phyloP scores from a whole-genome alignment of 805 yeast species.

The Torulaspora quercuum region DNA sequence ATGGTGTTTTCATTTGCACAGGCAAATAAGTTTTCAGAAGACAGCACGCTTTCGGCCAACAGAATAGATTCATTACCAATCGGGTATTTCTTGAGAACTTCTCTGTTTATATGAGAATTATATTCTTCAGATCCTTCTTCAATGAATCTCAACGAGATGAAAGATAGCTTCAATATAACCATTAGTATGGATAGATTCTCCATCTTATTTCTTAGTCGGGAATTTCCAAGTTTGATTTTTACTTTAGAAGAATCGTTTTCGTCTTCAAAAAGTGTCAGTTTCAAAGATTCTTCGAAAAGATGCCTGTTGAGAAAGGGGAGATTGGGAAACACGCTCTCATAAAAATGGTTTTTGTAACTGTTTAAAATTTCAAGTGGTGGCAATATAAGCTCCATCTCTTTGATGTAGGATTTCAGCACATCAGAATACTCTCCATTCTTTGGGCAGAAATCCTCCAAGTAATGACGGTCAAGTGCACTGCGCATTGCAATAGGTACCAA shows the following conservation, averaged over 20 bases:
- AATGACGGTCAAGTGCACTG: conserved; percentile 24
- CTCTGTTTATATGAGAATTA: conserved; percentile 16
- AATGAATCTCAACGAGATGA: conserved; percentile 26
- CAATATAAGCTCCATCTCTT: conserved; percentile 24
- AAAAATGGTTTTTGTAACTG: conserved; percentile 30
- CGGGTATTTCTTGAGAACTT: conserved; percentile 25
- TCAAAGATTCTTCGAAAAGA: conserved; percentile 32
- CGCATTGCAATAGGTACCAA: conserved; percentile 24
- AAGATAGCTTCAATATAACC: conserved; percentile 30
- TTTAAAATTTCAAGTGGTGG: conserved; percentile 29
- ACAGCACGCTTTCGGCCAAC: conserved; percentile 29
- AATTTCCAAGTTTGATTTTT: conserved; percentile 27
- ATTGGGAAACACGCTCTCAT: conserved; percentile 28
- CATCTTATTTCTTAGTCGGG: conserved; percentile 30
- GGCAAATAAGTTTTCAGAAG: conserved; percentile 32
- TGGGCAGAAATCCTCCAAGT: conserved; percentile 31
- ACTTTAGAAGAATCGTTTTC: conserved; percentile 22
- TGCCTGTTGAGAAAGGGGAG: conserved; percentile 31
- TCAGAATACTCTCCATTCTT: conserved; percentile 28
- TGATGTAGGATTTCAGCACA: conserved; percentile 23
- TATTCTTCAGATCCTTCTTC: conserved; percentile 15
- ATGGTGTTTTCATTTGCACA: conserved; percentile 35
- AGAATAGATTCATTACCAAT: conserved; percentile 28
- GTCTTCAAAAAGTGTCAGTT: conserved; percentile 22
- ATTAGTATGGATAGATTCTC: conserved; percentile 29